Conservation (phyloP, 208 protist genomes). For the Trypanosoma rangeli region DNA sequence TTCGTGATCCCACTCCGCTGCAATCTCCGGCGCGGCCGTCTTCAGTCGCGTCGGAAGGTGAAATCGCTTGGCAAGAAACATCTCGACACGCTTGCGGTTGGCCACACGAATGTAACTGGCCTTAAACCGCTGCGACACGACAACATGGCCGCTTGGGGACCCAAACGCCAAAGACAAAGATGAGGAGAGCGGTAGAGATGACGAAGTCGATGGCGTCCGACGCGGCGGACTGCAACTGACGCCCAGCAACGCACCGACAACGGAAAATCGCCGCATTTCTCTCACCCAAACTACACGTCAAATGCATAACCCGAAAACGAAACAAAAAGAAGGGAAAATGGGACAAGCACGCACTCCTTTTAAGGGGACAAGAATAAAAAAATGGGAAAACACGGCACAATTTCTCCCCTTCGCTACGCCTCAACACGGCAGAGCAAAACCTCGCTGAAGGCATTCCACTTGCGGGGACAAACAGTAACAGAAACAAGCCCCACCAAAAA, state of each 20-base stretch:
- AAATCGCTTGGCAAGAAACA: constrained; percentile 84
- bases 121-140: constrained; percentile 24
- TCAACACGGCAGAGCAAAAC: too few species aligned
- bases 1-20: constrained; percentile 86
- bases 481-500: too few species aligned
- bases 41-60: constrained; percentile 80
- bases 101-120: constrained; percentile 62
- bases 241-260: constrained; percentile 1
- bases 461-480: too few species aligned
- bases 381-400: too few species aligned
- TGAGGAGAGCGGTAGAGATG: neutral
- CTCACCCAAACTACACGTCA: neutral
- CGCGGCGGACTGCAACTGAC: neutral
- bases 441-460: too few species aligned
- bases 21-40: constrained; percentile 85
- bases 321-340: constrained; percentile 9
- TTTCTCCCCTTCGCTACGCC: too few species aligned
- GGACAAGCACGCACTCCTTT: too few species aligned
- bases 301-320: neutral
- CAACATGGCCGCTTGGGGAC: neutral
- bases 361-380: too few species aligned
- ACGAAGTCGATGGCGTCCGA: neutral
- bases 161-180: neutral
- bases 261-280: constrained; percentile 9
- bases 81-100: constrained; percentile 82